Evolutionary conservation across 1,139 yeast species (phyloP), one percentile per base, ranked within the genome.

Genomic region (Meyerozyma athensensis): DNA sequence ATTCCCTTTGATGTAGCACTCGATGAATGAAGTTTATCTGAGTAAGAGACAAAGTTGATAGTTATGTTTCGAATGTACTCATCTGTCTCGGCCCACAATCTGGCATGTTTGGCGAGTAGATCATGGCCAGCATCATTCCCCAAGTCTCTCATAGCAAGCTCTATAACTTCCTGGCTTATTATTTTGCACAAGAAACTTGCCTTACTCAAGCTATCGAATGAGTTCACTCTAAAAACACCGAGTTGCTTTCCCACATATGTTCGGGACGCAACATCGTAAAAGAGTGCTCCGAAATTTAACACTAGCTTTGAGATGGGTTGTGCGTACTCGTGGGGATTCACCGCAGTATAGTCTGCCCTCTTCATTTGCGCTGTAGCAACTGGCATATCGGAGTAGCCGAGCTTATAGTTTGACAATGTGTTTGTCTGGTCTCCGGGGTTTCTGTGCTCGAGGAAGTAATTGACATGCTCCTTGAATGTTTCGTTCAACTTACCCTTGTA

Each of bases 191-290:
- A 66, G 32, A 72, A 66, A 44, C 79, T 79, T 9, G 85, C 77
- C 43, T 82, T 79, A 39, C 72, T 77, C 39, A 80, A 64, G n/a
- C 85, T 77, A 50, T 80, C 82, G 44, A 81, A 72, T 0, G 87
- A 78, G 47, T 80, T 80, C 7, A 81, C 68, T 43, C 87, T 54
- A 44, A 83, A 74, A 0, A 78, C 77, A 10, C 92, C 94, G 30
- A 79, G 61, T 53, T 83, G 94, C 48, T 79, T 79, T 1, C 85
- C 86, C 28, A 74, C 66, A 49, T 68, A 78, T 2, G 68, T 64
- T 19, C 68, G 64, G 39, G 68, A 63, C 16, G 55, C 52, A 31
- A 63, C 58, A 52, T 79, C 85, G 49, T 70, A 79, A 39, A 81
- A 80, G 42, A 77, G 71, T 0, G 89, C 86, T 7, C 86, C 87